phyloP scores from a whole-genome alignment of 2,329 filamentous ascomycete genomes.

The Hirsutella minnesotensis region DNA sequence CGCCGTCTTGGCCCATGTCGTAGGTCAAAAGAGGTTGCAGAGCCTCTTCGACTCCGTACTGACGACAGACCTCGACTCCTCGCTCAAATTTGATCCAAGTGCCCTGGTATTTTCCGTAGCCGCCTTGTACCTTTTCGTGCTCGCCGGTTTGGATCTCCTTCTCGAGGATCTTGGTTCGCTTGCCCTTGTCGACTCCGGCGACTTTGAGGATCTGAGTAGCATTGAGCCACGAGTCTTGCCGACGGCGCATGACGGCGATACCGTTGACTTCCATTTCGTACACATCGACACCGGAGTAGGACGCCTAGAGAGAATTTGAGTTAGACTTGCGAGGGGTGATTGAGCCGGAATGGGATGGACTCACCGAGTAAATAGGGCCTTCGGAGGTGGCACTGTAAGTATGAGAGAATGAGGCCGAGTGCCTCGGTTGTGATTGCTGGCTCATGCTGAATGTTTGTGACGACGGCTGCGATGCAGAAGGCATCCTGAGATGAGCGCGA shows the following conservation, averaged over 20 bases:
- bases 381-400: conserved; percentile 23
- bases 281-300: conserved; percentile 90
- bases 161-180: conserved; percentile 93
- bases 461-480: conserved; percentile 37
- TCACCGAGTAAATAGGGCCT: conserved; percentile 50
- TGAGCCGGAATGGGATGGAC: conserved; percentile 10
- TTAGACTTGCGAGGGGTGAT: conserved; percentile 7
- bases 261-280: conserved; percentile 98
- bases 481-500: conserved; percentile 12
- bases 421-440: conserved; percentile 35
- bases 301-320: conserved; percentile 36
- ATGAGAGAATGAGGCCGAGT: conserved; percentile 24
- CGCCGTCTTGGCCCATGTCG: conserved; percentile 68
- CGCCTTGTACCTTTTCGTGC: conserved; percentile 96
- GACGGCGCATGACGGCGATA: conserved; percentile 88
- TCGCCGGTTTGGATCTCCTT: conserved; percentile 95
- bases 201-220: conserved; percentile 98
- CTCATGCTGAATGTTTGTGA: conserved; percentile 47
- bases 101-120: conserved; percentile 97
- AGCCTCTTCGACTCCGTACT: conserved; percentile 66
- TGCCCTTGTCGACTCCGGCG: conserved; percentile 92
- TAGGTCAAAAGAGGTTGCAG: conserved; percentile 66
- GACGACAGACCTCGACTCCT: conserved; percentile 81
- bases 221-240: conserved; percentile 92
- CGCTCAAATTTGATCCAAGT: conserved; percentile 96